Conservation (phyloP, 2,329 filamentous ascomycete genomes). For the Penicillium rolfsii region DNA sequence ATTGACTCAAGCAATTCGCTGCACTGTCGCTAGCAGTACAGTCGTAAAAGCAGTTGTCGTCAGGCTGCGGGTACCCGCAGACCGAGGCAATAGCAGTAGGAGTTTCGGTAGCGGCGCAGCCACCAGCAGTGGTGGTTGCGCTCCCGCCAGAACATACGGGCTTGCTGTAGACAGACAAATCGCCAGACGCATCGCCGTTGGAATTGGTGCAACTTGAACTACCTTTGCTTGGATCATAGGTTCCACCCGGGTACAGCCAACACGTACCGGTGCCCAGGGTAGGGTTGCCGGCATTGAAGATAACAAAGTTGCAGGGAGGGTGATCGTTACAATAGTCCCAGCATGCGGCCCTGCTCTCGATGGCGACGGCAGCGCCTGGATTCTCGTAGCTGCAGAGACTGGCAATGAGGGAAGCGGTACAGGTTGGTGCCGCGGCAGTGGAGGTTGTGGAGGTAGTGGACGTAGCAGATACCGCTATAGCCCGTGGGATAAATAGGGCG, state of each 20-base stretch:
- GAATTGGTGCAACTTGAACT: constrained; percentile 25
- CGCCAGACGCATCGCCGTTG: constrained; percentile 7
- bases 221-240: constrained; percentile 30
- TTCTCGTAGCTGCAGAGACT: constrained; percentile 34
- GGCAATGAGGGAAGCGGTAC: constrained; percentile 32
- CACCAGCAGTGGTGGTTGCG: constrained; percentile 27
- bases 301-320: constrained; percentile 37
- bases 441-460: constrained; percentile 18
- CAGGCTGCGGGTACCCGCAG: constrained; percentile 37
- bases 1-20: constrained; percentile 31
- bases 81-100: constrained; percentile 36
- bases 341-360: constrained; percentile 26
- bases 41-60: constrained; percentile 25
- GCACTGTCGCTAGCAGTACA: constrained; percentile 30
- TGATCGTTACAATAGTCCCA: constrained; percentile 37
- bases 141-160: constrained; percentile 26
- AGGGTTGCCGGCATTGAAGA: constrained; percentile 36
- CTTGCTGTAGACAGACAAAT: constrained; percentile 29
- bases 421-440: constrained; percentile 27
- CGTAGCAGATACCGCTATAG: constrained; percentile 19
- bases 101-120: constrained; percentile 34
- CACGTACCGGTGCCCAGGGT: constrained; percentile 33
- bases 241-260: constrained; percentile 37
- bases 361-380: constrained; percentile 31
- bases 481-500: constrained; percentile 24